These are phyloP conservation scores for Obelidium mucronatum DNA, from an alignment of 192 early-diverging fungal genomes.

Conservation along the genomic window DNA sequence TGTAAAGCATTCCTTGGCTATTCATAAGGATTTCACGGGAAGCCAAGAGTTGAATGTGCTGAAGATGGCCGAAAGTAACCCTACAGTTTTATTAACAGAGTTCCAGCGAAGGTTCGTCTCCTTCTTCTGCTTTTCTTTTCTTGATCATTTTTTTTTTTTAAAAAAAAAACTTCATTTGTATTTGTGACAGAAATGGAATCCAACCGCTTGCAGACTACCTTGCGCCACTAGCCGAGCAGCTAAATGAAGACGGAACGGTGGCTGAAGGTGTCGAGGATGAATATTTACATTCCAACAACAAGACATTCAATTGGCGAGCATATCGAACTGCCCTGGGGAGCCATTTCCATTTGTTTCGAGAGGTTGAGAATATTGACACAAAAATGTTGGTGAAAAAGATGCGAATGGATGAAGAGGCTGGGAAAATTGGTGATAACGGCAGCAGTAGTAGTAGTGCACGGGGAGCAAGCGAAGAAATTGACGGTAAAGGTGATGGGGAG, in stretches of 20 bases:
- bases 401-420: neutral
- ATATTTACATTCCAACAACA: constrained; percentile 42
- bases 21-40: constrained; percentile 45
- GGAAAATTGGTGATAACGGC: neutral
- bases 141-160: constrained; percentile 6
- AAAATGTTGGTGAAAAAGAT: constrained; percentile 3
- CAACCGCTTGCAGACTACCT: constrained; percentile 42
- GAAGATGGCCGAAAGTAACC: constrained; percentile 40
- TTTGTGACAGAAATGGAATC: neutral
- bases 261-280: constrained; percentile 52
- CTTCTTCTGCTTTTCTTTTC: constrained; percentile 17
- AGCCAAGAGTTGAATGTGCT: constrained; percentile 41
- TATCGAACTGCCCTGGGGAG: constrained; percentile 53
- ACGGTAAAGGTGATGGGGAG: too few species aligned
- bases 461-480: too few species aligned
- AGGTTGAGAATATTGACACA: constrained; percentile 31
- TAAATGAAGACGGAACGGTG: constrained; percentile 40
- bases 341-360: constrained; percentile 56
- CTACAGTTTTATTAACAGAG: constrained; percentile 20
- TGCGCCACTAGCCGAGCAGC: constrained; percentile 50
- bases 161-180: neutral
- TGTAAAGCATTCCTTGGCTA: constrained; percentile 23
- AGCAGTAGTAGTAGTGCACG: too few species aligned
- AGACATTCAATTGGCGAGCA: constrained; percentile 49
- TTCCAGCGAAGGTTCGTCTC: constrained; percentile 29